phyloP scores from a whole-genome alignment of 345 rosid genomes.

The Clarkia xantiana region DNA sequence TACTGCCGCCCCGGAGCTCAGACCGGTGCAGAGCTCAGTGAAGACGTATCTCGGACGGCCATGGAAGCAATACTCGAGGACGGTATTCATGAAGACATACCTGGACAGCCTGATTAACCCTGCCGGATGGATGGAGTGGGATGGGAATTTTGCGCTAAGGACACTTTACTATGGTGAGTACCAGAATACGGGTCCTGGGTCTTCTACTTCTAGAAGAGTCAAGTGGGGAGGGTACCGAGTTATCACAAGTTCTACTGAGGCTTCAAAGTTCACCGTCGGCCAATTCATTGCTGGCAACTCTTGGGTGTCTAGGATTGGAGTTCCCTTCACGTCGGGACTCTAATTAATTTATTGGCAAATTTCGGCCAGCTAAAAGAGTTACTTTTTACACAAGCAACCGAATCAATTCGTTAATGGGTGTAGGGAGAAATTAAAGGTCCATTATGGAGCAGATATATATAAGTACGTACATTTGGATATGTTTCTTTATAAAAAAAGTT shows the following conservation, averaged over 20 bases:
- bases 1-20: slow-evolving; percentile 27
- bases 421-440: no score
- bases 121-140: slow-evolving; percentile 43
- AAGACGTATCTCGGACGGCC: slow-evolving; percentile 35
- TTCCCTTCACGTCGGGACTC: slow-evolving; percentile 36
- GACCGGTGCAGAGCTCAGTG: slow-evolving; percentile 27
- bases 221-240: slow-evolving; percentile 29
- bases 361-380: background rate
- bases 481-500: no score
- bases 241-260: slow-evolving; percentile 25
- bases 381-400: no score
- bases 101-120: slow-evolving; percentile 33
- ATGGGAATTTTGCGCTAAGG: slow-evolving; percentile 26
- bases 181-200: slow-evolving; percentile 25
- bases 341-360: slow-evolving; percentile 9
- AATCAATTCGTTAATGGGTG: no score
- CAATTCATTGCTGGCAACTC: slow-evolving; percentile 26
- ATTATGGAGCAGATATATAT: no score
- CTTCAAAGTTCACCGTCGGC: slow-evolving; percentile 23
- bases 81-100: slow-evolving; percentile 23
- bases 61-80: slow-evolving; percentile 33
- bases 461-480: no score
- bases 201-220: slow-evolving; percentile 28
- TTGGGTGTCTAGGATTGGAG: slow-evolving; percentile 32
- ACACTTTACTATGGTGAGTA: slow-evolving; percentile 46